Evolutionary conservation across 148 eudicot genomes (phyloP), one percentile per base, ranked within the genome.

Genomic region (Fallopia convolvulus): DNA sequence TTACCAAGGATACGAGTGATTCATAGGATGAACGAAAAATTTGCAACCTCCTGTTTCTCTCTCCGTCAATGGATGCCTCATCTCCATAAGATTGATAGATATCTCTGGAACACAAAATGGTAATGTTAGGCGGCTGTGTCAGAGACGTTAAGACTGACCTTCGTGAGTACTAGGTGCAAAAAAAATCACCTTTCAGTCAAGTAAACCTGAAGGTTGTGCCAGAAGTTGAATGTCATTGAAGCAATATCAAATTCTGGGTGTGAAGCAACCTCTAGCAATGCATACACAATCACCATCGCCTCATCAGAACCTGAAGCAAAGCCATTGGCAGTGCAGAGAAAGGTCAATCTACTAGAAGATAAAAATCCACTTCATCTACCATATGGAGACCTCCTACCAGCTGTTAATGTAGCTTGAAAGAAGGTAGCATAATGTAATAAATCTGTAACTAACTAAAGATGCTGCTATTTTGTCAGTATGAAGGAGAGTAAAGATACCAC

Each of bases 161-260:
- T 33, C 72, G 2, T 44, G 20, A 36, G 72, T 68, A 68, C 44
- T 39, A 68, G 46, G 17, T 68, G 72, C 47, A 44, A 44, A 44
- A 42, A 50, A 26, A 71, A 72, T 66, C 73, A 95, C 99, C 94
- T 91, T 86, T 95, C 97, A 74, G 82, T 82, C 86, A 95, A 88
- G 76, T 83, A 80, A 77, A 95, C 83, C 82, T 95, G 99, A 83
- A 95, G 90, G 84, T 84, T 91, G 86, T 95, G 99, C 99, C 99
- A 95, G 83, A 95, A 95, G 82, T 93, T 95, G 74, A 95, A 95
- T 23, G 99, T 95, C 99, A 95, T 95, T 73, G 97, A 95, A 85
- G 97, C 97, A 79, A 95, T 95, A 84, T 95, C 99, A 81, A 84
- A 95, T 81, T 95, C 99, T 75, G 91, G 91, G 90, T 91, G 99